These are phyloP conservation scores for Quercus tomentella DNA, from an alignment of 331 rosid genomes.

Conservation along the genomic window DNA sequence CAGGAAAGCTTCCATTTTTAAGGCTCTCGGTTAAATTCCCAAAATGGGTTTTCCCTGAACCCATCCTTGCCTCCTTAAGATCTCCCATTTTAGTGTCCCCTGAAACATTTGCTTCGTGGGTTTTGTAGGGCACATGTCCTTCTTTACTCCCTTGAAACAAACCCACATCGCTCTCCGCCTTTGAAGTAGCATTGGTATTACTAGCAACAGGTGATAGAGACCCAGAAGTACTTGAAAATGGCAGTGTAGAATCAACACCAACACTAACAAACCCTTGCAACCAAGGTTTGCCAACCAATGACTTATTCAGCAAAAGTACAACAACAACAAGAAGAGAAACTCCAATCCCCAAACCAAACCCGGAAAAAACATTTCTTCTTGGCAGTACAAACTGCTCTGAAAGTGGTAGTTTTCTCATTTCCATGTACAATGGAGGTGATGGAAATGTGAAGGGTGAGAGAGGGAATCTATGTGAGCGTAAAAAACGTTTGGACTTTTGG, in stretches of 20 bases:
- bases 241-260: slow-evolving; percentile 34
- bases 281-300: slow-evolving; percentile 24
- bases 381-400: slow-evolving; percentile 44
- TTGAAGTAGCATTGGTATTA: slow-evolving; percentile 6
- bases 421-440: slow-evolving; percentile 36
- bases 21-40: slow-evolving; percentile 17
- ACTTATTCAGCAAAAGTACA: slow-evolving; percentile 33
- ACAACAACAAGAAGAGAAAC: slow-evolving; percentile 46
- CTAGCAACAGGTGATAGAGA: background rate
- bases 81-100: background rate
- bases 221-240: slow-evolving; percentile 19
- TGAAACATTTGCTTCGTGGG: slow-evolving; percentile 20
- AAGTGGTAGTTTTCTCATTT: slow-evolving; percentile 39
- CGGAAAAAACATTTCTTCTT: slow-evolving; percentile 57
- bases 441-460: background rate
- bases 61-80: slow-evolving; percentile 1
- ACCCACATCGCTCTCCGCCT: slow-evolving; percentile 2
- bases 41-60: slow-evolving; percentile 18
- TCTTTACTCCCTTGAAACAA: background rate
- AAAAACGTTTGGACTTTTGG: background rate
- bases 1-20: slow-evolving; percentile 23
- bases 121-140: background rate
- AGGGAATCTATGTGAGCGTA: background rate
- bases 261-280: slow-evolving; percentile 30
- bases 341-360: slow-evolving; percentile 62